Evolutionary conservation across 2,329 filamentous ascomycete genomes (phyloP), one percentile per base, ranked within the genome.

Genomic region (Cryphonectria radicalis): DNA sequence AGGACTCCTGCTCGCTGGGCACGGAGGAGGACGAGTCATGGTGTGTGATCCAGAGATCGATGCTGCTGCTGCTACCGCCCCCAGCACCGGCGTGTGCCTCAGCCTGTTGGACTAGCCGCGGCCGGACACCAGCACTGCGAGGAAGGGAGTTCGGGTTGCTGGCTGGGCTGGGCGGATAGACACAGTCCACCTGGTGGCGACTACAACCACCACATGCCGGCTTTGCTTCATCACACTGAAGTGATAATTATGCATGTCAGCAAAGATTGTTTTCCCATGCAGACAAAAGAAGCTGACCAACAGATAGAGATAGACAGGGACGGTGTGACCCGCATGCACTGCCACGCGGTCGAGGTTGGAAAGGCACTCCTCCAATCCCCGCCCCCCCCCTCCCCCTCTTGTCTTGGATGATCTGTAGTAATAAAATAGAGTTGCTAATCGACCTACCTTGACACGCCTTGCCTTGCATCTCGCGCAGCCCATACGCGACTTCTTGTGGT

Each of bases 401-500:
- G 7, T 40, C 35, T 22, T 40, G 25, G n/a, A 6, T 42, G 35
- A 6, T 25, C 8, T 42, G 19, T 13, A 11, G 11, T 40, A n/a
- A 1, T 14, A 37, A 37, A 42, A 22, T 14, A 32, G 43, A 17
- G 11, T 55, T 11, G n/a, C n/a, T 55, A 32, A 53, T 25, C 60
- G 4, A 46, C 71, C 70, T 63, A 79, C 78, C 76, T 79, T 80
- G 25, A 80, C 78, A 28, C 78, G 74, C 40, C 78, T 73, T 11
- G 74, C 74, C 70, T 77, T 77, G 70, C 77, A 80, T 57, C 77
- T 74, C 19, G 76, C 69, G 68, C 78, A 80, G 1, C 78, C 78
- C 65, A 74, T 76, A 50, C 75, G 72, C 37, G 77, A 79, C 73
- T 80, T 79, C 70, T 75, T 78, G 71, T 80, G 78, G 63, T 79